Percentiles rank a stretch among this genome's conserved stretches.
These are phyloP conservation scores for Nothomitra cinnamomea DNA, from an alignment of 2,329 filamentous ascomycete genomes.

Conservation along the genomic window DNA sequence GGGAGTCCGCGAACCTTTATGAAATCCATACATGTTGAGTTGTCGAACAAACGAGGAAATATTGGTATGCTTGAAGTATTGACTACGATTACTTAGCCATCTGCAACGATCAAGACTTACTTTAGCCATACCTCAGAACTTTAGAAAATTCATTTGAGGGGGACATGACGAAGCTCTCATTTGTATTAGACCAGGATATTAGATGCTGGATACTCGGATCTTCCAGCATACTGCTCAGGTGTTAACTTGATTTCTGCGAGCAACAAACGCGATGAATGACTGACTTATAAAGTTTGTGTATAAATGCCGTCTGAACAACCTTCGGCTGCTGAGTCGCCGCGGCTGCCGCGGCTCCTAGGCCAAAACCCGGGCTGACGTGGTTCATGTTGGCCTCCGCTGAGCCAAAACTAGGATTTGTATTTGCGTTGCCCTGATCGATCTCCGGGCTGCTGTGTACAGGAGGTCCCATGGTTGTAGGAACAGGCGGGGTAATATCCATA, in stretches of 20 bases:
- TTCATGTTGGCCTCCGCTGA: conserved; percentile 11
- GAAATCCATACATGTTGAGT: conserved; percentile 98
- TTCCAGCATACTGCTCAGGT: conserved; percentile 70
- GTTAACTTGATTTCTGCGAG: background rate
- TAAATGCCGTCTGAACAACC: conserved; percentile 95
- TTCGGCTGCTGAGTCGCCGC: conserved; percentile 71
- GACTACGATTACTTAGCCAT: conserved; percentile 21
- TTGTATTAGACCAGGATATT: conserved; percentile 86
- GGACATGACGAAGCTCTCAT: conserved; percentile 98
- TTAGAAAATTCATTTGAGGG: conserved; percentile 95
- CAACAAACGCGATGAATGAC: conserved; percentile 16
- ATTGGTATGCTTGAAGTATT: conserved; percentile 99
- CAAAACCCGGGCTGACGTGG: conserved; percentile 17
- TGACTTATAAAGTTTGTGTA: conserved; percentile 97
- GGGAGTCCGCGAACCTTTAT: conserved; percentile 62
- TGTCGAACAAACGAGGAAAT: conserved; percentile 97
- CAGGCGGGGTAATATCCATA: conserved; percentile 37
- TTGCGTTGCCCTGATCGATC: conserved; percentile 25
- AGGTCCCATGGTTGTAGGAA: conserved; percentile 29
- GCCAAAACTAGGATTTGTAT: conserved; percentile 17
- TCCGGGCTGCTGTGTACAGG: conserved; percentile 31
- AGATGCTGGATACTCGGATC: conserved; percentile 84
- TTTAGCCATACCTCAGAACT: conserved; percentile 67
- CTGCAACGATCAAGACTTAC: conserved; percentile 12
- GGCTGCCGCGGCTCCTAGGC: conserved; percentile 23